A percentile compares a stretch with the other conserved stretches of the same genome.
These are phyloP conservation scores for Cryptosporidium ubiquitum DNA, from an alignment of 169 alveolate species.

Conservation along the genomic window DNA sequence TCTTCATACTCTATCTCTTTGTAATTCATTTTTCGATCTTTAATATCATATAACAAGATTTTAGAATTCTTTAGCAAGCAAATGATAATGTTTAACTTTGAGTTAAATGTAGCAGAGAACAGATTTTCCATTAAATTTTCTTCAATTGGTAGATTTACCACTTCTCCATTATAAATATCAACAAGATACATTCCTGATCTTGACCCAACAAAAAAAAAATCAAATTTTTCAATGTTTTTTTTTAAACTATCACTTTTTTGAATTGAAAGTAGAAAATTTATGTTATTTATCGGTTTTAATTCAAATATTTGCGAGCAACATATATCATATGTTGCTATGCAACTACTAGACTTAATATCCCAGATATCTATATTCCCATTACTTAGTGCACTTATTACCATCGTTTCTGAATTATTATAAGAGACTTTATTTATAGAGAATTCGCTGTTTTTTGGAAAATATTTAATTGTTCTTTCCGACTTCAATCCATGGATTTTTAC, in stretches of 20 bases:
- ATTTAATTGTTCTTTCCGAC: slow-evolving; percentile 33
- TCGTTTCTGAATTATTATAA: slow-evolving; percentile 45
- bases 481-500: slow-evolving; percentile 66
- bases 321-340: slow-evolving; percentile 41
- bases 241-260: neutral
- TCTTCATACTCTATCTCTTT: neutral
- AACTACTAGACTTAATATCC: slow-evolving; percentile 27
- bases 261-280: neutral
- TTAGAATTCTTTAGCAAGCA: neutral
- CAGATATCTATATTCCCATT: slow-evolving; percentile 41
- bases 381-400: slow-evolving; percentile 30
- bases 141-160: neutral
- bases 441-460: slow-evolving; percentile 14
- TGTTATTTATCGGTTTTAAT: neutral
- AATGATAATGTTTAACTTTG: neutral
- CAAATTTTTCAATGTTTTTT: slow-evolving; percentile 19
- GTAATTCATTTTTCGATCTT: neutral
- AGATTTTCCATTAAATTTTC: neutral
- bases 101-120: neutral
- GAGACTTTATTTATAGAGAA: neutral
- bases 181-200: slow-evolving; percentile 7
- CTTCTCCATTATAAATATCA: slow-evolving; percentile 44
- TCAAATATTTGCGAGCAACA: slow-evolving; percentile 13
- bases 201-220: slow-evolving; percentile 5
- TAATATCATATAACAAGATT: neutral